phyloP scores from a whole-genome alignment of 75 land plant genomes.

The Pinus albicaulis region DNA sequence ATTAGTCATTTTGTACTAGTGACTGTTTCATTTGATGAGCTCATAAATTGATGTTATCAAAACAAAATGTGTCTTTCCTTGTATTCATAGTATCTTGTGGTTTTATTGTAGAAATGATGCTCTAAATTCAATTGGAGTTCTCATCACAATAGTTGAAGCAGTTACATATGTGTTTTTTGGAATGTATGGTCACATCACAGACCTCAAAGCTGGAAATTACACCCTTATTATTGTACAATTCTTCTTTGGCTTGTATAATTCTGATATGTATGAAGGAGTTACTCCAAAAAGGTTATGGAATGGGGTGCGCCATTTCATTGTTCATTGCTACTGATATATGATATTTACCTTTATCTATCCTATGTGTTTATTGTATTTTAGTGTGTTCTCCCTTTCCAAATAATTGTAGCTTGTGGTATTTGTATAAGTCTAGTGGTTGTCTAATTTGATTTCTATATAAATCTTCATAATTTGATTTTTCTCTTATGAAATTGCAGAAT shows the following conservation, averaged over 20 bases:
- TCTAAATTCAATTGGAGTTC: conserved; percentile 72
- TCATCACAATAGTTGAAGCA: conserved; percentile 87
- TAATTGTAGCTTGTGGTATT: conserved; percentile 43
- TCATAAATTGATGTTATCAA: not conserved
- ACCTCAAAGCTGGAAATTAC: conserved; percentile 85
- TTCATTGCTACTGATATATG: conserved; percentile 92
- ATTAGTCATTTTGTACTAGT: no score
- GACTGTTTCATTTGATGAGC: not conserved
- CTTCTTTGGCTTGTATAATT: conserved; percentile 76
- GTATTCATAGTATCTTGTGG: not conserved
- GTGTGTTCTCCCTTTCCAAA: conserved; percentile 44
- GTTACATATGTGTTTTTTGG: conserved; percentile 88
- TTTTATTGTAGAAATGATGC: conserved; percentile 59
- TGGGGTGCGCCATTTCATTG: conserved; percentile 84
- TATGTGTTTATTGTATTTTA: not conserved
- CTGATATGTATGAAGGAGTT: conserved; percentile 84
- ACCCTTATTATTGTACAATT: conserved; percentile 83
- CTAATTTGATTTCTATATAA: not conserved
- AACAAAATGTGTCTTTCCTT: not conserved
- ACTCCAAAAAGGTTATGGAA: conserved; percentile 88
- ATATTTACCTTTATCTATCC: conserved; percentile 13
- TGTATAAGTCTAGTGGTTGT: no score
- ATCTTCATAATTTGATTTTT: not conserved
- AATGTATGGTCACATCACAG: conserved; percentile 80
- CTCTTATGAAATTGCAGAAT: conserved; percentile 37